These are phyloP conservation scores for Apostasia ramifera DNA, from an alignment of 106 monocot species.

Conservation along the genomic window DNA sequence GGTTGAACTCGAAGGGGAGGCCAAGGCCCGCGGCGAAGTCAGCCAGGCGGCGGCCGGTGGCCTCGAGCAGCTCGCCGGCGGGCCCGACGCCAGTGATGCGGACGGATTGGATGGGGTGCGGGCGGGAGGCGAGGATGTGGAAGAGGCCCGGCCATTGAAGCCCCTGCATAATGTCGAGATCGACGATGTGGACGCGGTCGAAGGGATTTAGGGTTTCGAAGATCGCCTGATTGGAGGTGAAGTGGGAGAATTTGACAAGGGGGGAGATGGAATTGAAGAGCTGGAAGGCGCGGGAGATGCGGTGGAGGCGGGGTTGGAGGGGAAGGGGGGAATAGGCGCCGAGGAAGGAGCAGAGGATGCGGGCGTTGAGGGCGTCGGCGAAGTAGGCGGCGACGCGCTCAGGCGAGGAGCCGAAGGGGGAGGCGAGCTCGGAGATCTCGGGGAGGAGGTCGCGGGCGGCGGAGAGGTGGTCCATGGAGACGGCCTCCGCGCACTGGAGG, in stretches of 20 bases:
- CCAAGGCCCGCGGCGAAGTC: slow-evolving; percentile 62
- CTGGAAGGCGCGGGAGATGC: slow-evolving; percentile 27
- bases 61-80: slow-evolving; percentile 37
- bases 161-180: slow-evolving; percentile 62
- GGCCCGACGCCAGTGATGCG: slow-evolving; percentile 51
- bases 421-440: slow-evolving; percentile 39
- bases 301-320: slow-evolving; percentile 14
- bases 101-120: slow-evolving; percentile 22
- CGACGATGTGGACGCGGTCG: slow-evolving; percentile 51
- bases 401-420: slow-evolving; percentile 51
- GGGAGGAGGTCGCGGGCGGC: slow-evolving; percentile 33
- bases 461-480: slow-evolving; percentile 25
- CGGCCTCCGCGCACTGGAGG: slow-evolving; percentile 48
- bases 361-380: slow-evolving; percentile 46
- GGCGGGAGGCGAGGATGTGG: slow-evolving; percentile 50
- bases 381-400: slow-evolving; percentile 69
- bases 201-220: slow-evolving; percentile 19
- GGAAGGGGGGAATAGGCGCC: slow-evolving; percentile 27
- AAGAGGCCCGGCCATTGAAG: slow-evolving; percentile 60
- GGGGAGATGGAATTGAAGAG: slow-evolving; percentile 18
- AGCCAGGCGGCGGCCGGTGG: slow-evolving; percentile 39
- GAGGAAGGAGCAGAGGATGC: slow-evolving; percentile 40
- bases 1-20: slow-evolving; percentile 45
- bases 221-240: slow-evolving; percentile 33
- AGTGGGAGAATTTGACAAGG: slow-evolving; percentile 27